Percentiles rank a stretch among this genome's conserved stretches.
Conservation (phyloP, 1,139 yeast species). For the Arxiozyma bovina region DNA sequence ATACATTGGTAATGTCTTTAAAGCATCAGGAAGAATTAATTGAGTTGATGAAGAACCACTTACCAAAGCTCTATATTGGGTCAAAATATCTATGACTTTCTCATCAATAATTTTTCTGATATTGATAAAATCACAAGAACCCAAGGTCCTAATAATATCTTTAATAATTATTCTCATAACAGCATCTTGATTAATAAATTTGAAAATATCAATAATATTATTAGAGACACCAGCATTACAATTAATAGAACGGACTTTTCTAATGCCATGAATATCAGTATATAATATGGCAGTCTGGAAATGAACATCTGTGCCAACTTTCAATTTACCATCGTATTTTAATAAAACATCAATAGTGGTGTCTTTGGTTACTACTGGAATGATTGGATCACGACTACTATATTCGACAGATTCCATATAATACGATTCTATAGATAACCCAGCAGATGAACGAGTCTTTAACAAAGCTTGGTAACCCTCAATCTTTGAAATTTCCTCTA, state of each 20-base stretch:
- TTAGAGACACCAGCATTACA: constrained; percentile 74
- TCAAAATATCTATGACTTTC: constrained; percentile 62
- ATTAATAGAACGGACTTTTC: constrained; percentile 81
- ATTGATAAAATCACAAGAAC: constrained; percentile 51
- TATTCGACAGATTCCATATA: constrained; percentile 43
- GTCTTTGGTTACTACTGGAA: constrained; percentile 59
- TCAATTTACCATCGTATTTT: constrained; percentile 67
- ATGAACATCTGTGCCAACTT: constrained; percentile 68
- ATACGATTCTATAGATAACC: constrained; percentile 74
- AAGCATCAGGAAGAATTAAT: constrained; percentile 71
- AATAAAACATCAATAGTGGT: constrained; percentile 66
- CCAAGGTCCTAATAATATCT: constrained; percentile 56
- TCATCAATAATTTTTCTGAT: constrained; percentile 55
- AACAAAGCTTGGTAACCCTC: constrained; percentile 75
- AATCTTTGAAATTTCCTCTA: constrained; percentile 37
- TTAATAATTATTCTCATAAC: constrained; percentile 63
- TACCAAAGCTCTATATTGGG: constrained; percentile 61
- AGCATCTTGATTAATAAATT: constrained; percentile 80
- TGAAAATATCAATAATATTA: constrained; percentile 63
- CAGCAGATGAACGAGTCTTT: constrained; percentile 81
- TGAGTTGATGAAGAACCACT: constrained; percentile 46
- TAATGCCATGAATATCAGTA: constrained; percentile 64
- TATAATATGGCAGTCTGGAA: constrained; percentile 87
- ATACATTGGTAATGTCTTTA: constrained; percentile 63
- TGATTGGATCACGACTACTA: constrained; percentile 48